phyloP scores from a whole-genome alignment of 1,284 basidiomycete species.

The Fomitopsis palustris region DNA sequence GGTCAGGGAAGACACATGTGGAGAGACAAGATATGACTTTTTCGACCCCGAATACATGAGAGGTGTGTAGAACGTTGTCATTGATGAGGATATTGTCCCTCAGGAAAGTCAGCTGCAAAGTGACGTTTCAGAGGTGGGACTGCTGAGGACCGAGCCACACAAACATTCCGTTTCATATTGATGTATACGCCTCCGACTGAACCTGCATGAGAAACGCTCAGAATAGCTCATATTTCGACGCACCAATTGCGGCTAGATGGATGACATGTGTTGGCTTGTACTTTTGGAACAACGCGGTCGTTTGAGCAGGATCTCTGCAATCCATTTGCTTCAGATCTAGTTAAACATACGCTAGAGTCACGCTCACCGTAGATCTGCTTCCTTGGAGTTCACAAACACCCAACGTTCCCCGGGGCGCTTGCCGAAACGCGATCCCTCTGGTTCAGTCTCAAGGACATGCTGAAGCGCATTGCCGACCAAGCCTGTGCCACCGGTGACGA shows the following conservation, averaged over 20 bases:
- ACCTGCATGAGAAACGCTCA: background rate
- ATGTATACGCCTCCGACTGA: conserved; percentile 86
- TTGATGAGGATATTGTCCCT: conserved; percentile 91
- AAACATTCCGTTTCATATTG: conserved; percentile 87
- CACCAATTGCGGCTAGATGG: conserved; percentile 83
- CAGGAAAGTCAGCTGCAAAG: conserved; percentile 71
- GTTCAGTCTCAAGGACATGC: conserved; percentile 75
- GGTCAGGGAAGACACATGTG: conserved; percentile 87
- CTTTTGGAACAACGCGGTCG: conserved; percentile 73
- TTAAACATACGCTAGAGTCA: background rate
- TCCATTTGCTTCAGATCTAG: background rate
- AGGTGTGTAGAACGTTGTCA: conserved; percentile 79
- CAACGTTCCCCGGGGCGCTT: conserved; percentile 74
- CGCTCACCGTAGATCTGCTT: conserved; percentile 72
- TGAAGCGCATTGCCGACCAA: conserved; percentile 84
- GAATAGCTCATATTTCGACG: conserved; percentile 21
- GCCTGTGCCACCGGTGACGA: conserved; percentile 84
- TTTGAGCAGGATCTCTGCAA: conserved; percentile 50
- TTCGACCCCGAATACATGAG: conserved; percentile 57
- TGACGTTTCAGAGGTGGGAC: background rate
- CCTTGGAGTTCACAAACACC: conserved; percentile 76
- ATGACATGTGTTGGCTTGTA: conserved; percentile 91
- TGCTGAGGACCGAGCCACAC: conserved; percentile 8
- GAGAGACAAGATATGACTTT: conserved; percentile 87
- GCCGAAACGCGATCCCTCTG: conserved; percentile 73